Conservation (phyloP, 2,329 filamentous ascomycete genomes). For the Hymenoscyphus scutula region DNA sequence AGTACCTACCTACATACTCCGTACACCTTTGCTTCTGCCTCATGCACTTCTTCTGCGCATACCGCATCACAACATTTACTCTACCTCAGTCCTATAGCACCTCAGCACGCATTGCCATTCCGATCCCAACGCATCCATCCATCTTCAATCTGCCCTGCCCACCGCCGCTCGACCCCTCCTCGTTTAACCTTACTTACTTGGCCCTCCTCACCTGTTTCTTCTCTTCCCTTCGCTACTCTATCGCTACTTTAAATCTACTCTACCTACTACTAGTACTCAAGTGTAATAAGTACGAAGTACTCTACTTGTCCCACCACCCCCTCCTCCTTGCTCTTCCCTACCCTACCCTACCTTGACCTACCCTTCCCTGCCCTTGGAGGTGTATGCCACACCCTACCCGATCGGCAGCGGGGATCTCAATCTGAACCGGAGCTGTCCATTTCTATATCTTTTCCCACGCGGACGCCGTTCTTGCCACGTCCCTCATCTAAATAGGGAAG, state of each 20-base stretch:
- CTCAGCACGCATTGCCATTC: neutral
- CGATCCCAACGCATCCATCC: neutral
- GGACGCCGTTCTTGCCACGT: conserved; percentile 10
- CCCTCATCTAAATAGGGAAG: conserved; percentile 6
- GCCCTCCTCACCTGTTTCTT: conserved; percentile 1
- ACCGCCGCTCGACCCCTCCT: conserved; percentile 14
- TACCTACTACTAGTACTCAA: neutral
- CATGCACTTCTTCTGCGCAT: conserved; percentile 10
- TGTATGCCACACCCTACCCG: conserved; percentile 18
- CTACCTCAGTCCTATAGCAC: conserved; percentile 3
- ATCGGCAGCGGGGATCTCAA: conserved; percentile 15
- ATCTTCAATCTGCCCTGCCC: neutral
- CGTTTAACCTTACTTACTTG: neutral
- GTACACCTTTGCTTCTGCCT: conserved; percentile 5
- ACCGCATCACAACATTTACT: conserved; percentile 12
- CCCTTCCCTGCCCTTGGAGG: conserved; percentile 18
- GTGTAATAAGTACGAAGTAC: neutral
- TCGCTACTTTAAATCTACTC: conserved; percentile 5
- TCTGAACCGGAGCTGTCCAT: conserved; percentile 14
- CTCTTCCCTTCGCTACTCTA: no score
- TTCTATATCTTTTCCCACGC: conserved; percentile 25
- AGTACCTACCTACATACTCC: no score
- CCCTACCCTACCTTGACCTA: no score
- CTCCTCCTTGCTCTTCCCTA: conserved; percentile 1
- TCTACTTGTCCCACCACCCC: conserved; percentile 3